phyloP scores from a whole-genome alignment of 2,329 filamentous ascomycete species.

The Pyrenochaeta sp. region DNA sequence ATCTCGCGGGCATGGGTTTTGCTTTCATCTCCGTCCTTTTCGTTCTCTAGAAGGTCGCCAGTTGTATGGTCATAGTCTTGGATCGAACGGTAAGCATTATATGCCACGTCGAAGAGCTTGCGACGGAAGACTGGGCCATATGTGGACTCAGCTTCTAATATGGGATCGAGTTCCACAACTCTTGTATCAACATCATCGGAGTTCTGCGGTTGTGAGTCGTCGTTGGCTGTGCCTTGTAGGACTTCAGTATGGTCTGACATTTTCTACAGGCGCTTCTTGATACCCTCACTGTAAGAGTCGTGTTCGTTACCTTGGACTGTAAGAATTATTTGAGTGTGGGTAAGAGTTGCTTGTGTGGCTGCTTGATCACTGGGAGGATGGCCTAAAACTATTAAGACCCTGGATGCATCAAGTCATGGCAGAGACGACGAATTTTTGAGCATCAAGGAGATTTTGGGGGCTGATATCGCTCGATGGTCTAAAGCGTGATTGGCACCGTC shows the following conservation, averaged over 20 bases:
- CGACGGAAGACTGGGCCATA: constrained; percentile 12
- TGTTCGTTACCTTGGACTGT: background rate
- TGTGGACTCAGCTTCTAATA: constrained; percentile 8
- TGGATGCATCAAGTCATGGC: background rate
- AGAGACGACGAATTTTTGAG: no score
- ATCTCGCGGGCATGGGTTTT: background rate
- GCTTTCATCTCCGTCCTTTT: background rate
- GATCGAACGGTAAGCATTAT: constrained; percentile 1
- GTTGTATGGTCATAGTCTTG: background rate
- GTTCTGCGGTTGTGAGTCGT: background rate
- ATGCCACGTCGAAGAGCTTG: constrained; percentile 11
- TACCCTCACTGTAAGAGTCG: background rate
- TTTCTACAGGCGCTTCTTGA: background rate
- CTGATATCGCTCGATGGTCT: background rate
- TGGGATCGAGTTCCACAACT: constrained; percentile 5
- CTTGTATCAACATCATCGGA: background rate
- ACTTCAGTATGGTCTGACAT: background rate
- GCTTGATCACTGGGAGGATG: background rate
- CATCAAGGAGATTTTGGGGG: background rate
- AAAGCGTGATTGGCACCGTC: background rate
- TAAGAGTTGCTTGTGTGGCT: background rate
- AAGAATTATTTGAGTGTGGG: background rate
- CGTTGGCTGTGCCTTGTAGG: background rate
- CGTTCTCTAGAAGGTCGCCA: background rate
- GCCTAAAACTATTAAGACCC: background rate